Evolutionary conservation across 2,329 filamentous ascomycete species (phyloP), one percentile per base, ranked within the genome.

Genomic region (Xylaria sp.): DNA sequence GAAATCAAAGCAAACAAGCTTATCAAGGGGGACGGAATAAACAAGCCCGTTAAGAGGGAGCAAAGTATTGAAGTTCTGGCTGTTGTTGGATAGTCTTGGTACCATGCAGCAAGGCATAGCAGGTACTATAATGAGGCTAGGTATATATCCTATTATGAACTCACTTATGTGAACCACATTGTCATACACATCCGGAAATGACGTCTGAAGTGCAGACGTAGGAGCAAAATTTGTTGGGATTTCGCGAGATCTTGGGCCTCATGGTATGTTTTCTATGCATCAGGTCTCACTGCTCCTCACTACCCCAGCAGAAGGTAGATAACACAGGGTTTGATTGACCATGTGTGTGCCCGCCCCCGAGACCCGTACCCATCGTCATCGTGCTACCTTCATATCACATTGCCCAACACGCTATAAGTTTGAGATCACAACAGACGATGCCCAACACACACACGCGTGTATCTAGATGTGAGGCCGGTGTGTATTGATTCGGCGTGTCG

Each of bases 341-440:
- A 54, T 54, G 48, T 59, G 48, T 17, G 41, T 31, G 48, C 41
- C 41, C 49, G 48, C 41, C 11, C 9, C 25, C 41, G 25, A 47
- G 49, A 40, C 10, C 23, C 25, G 25, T 33, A 15, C 5, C 11
- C 13, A 31, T 31, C 40, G 33, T 35, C 31, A 29, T 47, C 13
- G 48, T 54, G 41, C 35, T 25, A 59, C 40, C 23, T 23, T 47
- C n/a, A 27, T 40, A 10, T 29, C 25, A 17, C 47, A 3, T 9
- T 23, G 23, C 35, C 41, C 41, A 38, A 48, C n/a, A 17, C 15
- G 9, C 7, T 4, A 10, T 15, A 54, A 47, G 23, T 27, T 54
- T 54, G 40, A 33, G 41, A 17, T 40, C 21, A 35, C 21, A 59
- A 17, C 43, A 40, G 17, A 31, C 48, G 48, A 48, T 9, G 31